phyloP scores from a whole-genome alignment of 768 basidiomycete species.

The Collybia nuda region DNA sequence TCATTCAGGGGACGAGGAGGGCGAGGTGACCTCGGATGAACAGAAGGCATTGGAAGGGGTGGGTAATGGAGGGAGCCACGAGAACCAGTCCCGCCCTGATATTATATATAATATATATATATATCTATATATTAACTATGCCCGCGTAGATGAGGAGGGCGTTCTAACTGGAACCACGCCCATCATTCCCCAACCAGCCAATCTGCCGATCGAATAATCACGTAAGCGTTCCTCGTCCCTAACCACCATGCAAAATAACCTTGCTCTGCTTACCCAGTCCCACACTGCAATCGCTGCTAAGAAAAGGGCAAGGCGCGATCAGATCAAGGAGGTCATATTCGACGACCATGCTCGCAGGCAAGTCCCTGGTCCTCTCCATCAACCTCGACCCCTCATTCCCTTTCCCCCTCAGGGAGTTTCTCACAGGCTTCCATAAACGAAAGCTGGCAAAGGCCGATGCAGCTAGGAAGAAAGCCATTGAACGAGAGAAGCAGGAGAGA shows the following conservation, averaged over 20 bases:
- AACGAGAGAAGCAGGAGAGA: conserved; percentile 76
- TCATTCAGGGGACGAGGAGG: conserved; percentile 7
- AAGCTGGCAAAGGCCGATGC: conserved; percentile 84
- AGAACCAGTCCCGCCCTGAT: conserved; percentile 11
- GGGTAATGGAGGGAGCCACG: neutral
- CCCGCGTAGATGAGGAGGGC: conserved; percentile 7
- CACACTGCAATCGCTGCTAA: conserved; percentile 67
- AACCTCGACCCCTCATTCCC: neutral
- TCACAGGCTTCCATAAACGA: conserved; percentile 93
- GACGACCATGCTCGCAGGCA: conserved; percentile 85
- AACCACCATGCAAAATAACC: conserved; percentile 25
- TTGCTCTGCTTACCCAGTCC: conserved; percentile 59
- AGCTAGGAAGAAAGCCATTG: conserved; percentile 67
- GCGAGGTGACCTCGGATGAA: conserved; percentile 11
- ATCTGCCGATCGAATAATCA: conserved; percentile 14
- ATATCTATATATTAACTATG: conserved; percentile 3
- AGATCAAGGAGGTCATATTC: conserved; percentile 81
- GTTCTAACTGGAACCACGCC: neutral
- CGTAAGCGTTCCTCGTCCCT: conserved; percentile 8
- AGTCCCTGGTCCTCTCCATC: conserved; percentile 13
- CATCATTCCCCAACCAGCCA: conserved; percentile 1
- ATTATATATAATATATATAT: conserved; percentile 6
- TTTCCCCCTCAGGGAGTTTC: conserved; percentile 64
- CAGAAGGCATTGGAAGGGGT: conserved; percentile 7
- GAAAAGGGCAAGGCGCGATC: conserved; percentile 59